Percentiles rank a stretch among this genome's conserved stretches.
Evolutionary conservation across 2,329 filamentous ascomycete species (phyloP).

Genomic region (Tolypocladium endophyticum): DNA sequence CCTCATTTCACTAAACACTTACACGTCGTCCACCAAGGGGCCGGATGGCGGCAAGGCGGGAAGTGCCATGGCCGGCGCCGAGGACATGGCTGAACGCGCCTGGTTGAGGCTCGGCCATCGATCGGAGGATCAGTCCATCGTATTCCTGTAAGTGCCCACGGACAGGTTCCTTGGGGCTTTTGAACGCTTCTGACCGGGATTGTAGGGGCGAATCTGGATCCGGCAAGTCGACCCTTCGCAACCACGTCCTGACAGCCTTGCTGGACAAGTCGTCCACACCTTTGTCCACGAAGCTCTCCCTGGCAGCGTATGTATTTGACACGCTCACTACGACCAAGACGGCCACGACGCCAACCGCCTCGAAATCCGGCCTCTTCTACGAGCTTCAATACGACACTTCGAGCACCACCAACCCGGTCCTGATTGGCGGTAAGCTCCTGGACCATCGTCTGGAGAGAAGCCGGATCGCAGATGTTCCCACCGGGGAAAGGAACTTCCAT

Average conservation of each 20-base stretch:
- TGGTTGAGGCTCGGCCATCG: slow-evolving; percentile 78
- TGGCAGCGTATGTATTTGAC: slow-evolving; percentile 92
- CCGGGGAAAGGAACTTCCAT: slow-evolving; percentile 94
- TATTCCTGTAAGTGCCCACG: slow-evolving; percentile 68
- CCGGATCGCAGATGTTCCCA: slow-evolving; percentile 82
- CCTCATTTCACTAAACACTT: slow-evolving; percentile 87
- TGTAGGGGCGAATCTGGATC: slow-evolving; percentile 85
- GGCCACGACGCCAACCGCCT: slow-evolving; percentile 86
- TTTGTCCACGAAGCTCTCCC: slow-evolving; percentile 82
- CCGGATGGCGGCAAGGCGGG: slow-evolving; percentile 86
- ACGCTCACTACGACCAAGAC: slow-evolving; percentile 95
- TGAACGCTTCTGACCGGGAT: neutral
- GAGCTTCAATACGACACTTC: slow-evolving; percentile 95
- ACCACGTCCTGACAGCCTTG: slow-evolving; percentile 76
- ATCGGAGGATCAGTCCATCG: slow-evolving; percentile 83
- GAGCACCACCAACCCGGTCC: slow-evolving; percentile 68
- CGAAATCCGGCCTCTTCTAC: slow-evolving; percentile 89
- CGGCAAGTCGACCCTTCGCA: slow-evolving; percentile 89
- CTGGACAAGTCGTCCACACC: slow-evolving; percentile 87
- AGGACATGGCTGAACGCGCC: slow-evolving; percentile 80
- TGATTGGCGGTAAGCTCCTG: slow-evolving; percentile 89
- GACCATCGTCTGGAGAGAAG: slow-evolving; percentile 90
- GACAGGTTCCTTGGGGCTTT: neutral
- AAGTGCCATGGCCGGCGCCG: slow-evolving; percentile 83
- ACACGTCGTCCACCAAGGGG: slow-evolving; percentile 78